Evolutionary conservation across 208 protist genomes (phyloP).

Genomic region (Tritrichomonas musculus): DNA sequence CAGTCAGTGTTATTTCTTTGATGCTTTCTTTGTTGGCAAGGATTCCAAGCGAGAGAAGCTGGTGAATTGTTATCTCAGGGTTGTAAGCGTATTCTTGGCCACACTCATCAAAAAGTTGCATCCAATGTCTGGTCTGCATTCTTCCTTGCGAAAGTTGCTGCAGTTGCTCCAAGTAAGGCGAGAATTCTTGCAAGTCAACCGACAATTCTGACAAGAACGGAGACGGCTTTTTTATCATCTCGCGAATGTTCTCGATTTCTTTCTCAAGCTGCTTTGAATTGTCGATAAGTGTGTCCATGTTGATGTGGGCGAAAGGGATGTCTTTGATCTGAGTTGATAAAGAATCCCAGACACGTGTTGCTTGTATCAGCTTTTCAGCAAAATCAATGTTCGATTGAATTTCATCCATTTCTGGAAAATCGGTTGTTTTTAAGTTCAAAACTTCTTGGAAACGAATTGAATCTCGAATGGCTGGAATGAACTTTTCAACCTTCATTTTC

Average conservation of each 20-base stretch:
- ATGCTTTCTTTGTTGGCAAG: not conserved
- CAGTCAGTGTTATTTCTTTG: not conserved
- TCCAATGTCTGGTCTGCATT: not conserved
- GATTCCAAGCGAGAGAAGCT: not conserved
- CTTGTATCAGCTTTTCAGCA: not conserved
- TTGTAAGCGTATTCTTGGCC: not conserved
- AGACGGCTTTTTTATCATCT: not conserved
- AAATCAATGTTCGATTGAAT: not conserved
- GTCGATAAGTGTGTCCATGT: not conserved
- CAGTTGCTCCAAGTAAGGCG: not conserved
- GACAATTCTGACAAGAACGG: not conserved
- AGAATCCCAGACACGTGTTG: not conserved
- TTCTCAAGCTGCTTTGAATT: not conserved
- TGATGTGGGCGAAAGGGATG: not conserved
- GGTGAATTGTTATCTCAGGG: not conserved
- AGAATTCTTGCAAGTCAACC: not conserved
- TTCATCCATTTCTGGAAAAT: not conserved
- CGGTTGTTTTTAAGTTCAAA: not conserved
- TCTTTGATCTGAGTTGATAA: not conserved
- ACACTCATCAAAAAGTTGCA: not conserved
- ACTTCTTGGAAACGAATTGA: not conserved
- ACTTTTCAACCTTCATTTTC: not conserved
- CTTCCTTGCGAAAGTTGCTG: not conserved
- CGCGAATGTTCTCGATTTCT: not conserved
- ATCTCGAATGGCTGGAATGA: not conserved